These are phyloP conservation scores for Leccinum sublutescens DNA, from an alignment of 768 basidiomycete species.

Conservation along the genomic window DNA sequence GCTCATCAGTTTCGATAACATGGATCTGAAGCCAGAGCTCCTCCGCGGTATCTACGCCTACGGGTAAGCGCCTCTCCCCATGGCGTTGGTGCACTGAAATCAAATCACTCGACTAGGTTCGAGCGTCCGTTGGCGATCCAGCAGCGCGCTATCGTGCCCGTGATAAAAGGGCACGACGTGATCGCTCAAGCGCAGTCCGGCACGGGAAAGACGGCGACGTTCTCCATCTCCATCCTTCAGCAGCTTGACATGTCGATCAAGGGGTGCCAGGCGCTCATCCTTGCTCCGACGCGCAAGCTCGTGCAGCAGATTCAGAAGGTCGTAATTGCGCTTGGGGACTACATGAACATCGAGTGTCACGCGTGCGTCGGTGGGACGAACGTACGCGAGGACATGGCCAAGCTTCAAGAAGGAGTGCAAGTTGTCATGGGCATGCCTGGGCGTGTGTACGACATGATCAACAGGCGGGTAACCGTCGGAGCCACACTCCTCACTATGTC, in stretches of 20 bases:
- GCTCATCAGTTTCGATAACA: conserved; percentile 84
- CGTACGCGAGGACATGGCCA: conserved; percentile 96
- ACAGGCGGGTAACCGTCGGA: conserved; percentile 52
- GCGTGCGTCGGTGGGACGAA: conserved; percentile 98
- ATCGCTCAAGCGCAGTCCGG: conserved; percentile 99
- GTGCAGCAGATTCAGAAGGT: conserved; percentile 98
- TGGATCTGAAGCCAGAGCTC: conserved; percentile 95
- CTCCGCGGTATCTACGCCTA: conserved; percentile 98
- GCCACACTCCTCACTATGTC: not conserved
- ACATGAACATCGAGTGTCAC: conserved; percentile 94
- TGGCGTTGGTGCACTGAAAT: not conserved
- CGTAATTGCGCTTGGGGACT: conserved; percentile 90
- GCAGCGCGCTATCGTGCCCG: conserved; percentile 97
- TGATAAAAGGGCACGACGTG: conserved; percentile 97
- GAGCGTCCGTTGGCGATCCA: conserved; percentile 99
- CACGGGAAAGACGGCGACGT: conserved; percentile 99
- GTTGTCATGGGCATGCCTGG: conserved; percentile 95
- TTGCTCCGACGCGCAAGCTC: conserved; percentile 96
- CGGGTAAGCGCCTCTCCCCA: conserved; percentile 53
- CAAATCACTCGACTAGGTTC: conserved; percentile 47
- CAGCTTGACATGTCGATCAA: conserved; percentile 86
- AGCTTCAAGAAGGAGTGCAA: conserved; percentile 90
- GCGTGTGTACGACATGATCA: conserved; percentile 97
- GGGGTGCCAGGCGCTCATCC: conserved; percentile 95
- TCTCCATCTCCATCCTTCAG: conserved; percentile 97